Evolutionary conservation across 352 stramenopile genomes (phyloP).

Genomic region (Phytophthora pseudosyringae): DNA sequence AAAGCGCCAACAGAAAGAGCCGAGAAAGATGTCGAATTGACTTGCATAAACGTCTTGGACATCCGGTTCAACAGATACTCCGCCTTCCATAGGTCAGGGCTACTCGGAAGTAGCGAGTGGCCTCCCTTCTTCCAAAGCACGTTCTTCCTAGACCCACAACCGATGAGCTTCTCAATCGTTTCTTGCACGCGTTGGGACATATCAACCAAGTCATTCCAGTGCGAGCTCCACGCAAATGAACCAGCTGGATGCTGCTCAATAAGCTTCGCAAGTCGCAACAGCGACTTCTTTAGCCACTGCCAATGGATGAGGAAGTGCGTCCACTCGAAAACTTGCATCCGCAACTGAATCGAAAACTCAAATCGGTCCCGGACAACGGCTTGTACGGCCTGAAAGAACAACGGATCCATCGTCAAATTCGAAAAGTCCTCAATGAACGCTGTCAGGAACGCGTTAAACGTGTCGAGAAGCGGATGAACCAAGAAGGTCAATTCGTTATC

Average conservation of each 20-base stretch:
- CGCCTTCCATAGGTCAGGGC: conserved; percentile 67
- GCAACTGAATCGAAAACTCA: conserved; percentile 83
- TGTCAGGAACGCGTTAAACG: conserved; percentile 59
- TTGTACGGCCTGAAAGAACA: conserved; percentile 42
- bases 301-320: conserved; percentile 87
- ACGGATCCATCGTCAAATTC: conserved; percentile 4
- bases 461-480: conserved; percentile 69
- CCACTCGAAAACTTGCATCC: conserved; percentile 63
- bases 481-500: conserved; percentile 81
- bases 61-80: conserved; percentile 72
- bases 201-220: conserved; percentile 62
- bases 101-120: conserved; percentile 79
- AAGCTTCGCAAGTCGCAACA: conserved; percentile 41
- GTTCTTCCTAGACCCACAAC: conserved; percentile 71
- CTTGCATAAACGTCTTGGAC: conserved; percentile 67
- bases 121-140: conserved; percentile 94
- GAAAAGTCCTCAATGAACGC: conserved; percentile 29
- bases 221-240: conserved; percentile 22
- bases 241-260: conserved; percentile 19
- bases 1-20: conserved; percentile 20
- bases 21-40: conserved; percentile 43
- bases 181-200: conserved; percentile 79
- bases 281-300: conserved; percentile 77
- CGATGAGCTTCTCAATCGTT: conserved; percentile 75
- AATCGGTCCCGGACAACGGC: conserved; percentile 63